phyloP scores from a whole-genome alignment of 805 yeast species.

The Candida coquimbonensis region DNA sequence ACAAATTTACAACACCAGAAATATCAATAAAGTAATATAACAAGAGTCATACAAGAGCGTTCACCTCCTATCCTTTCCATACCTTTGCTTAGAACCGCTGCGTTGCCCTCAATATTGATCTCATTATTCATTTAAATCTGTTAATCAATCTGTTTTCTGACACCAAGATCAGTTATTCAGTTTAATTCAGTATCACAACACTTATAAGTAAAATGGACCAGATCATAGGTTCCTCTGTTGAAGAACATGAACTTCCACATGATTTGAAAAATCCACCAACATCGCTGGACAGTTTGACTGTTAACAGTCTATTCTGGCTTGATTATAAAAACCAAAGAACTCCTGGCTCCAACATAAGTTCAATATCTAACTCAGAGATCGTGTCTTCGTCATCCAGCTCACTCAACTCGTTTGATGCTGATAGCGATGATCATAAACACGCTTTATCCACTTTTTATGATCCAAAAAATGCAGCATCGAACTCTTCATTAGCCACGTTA shows the following conservation, averaged over 20 bases:
- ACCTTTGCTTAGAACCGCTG: too few relatives aligned
- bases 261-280: neutral
- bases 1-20: too few relatives aligned
- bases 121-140: too few relatives aligned
- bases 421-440: conserved; percentile 14
- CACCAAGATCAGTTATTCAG: too few relatives aligned
- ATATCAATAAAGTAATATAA: too few relatives aligned
- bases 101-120: too few relatives aligned
- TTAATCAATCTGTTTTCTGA: too few relatives aligned
- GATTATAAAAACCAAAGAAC: conserved; percentile 1
- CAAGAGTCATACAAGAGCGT: too few relatives aligned
- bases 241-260: neutral
- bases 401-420: conserved; percentile 17
- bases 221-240: neutral
- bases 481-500: conserved; percentile 20
- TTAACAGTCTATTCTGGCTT: conserved; percentile 6
- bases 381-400: conserved; percentile 12
- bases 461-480: conserved; percentile 9
- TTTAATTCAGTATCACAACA: too few relatives aligned
- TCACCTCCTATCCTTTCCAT: too few relatives aligned
- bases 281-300: conserved; percentile 3
- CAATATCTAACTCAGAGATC: conserved; percentile 2
- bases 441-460: conserved; percentile 7
- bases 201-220: neutral
- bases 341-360: neutral